phyloP scores from a whole-genome alignment of 495 filamentous ascomycete species.

The Melanomma pulvis-pyrius region DNA sequence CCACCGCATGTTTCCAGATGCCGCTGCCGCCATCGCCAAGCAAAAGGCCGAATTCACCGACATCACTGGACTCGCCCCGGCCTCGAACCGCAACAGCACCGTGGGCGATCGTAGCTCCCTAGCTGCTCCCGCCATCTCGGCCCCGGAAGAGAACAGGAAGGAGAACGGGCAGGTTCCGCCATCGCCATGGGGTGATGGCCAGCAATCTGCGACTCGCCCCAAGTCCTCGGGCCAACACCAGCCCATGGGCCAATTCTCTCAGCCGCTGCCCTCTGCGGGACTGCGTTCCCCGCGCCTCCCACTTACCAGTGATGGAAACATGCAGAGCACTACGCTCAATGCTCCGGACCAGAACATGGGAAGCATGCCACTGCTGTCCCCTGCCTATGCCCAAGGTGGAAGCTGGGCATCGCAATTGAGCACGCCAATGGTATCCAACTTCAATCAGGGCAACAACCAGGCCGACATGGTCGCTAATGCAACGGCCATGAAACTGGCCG shows the following conservation, averaged over 20 bases:
- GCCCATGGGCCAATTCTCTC: conserved; percentile 96
- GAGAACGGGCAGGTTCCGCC: conserved; percentile 55
- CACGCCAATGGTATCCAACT: conserved; percentile 91
- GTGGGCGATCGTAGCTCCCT: conserved; percentile 82
- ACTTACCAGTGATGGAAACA: conserved; percentile 63
- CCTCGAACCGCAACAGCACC: conserved; percentile 91
- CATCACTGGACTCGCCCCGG: conserved; percentile 84
- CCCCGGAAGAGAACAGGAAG: conserved; percentile 51
- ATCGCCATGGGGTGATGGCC: conserved; percentile 76
- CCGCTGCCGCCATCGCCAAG: conserved; percentile 93
- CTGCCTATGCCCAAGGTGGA: conserved; percentile 71
- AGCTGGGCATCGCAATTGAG: conserved; percentile 99
- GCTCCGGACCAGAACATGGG: conserved; percentile 65
- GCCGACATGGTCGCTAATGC: conserved; percentile 99
- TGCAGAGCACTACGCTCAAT: conserved; percentile 82
- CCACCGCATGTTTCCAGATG: conserved; percentile 98
- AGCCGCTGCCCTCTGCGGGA: conserved; percentile 75
- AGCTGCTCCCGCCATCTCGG: conserved; percentile 76
- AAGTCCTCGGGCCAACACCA: conserved; percentile 87
- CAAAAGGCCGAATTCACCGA: conserved; percentile 97
- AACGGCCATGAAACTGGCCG: conserved; percentile 97
- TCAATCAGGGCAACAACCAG: conserved; percentile 65
- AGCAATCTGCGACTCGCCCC: conserved; percentile 67
- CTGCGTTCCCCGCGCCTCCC: conserved; percentile 78
- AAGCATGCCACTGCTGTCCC: conserved; percentile 84